Evolutionary conservation across 257 asterid genomes (phyloP).

Genomic region (Misopates orontium): DNA sequence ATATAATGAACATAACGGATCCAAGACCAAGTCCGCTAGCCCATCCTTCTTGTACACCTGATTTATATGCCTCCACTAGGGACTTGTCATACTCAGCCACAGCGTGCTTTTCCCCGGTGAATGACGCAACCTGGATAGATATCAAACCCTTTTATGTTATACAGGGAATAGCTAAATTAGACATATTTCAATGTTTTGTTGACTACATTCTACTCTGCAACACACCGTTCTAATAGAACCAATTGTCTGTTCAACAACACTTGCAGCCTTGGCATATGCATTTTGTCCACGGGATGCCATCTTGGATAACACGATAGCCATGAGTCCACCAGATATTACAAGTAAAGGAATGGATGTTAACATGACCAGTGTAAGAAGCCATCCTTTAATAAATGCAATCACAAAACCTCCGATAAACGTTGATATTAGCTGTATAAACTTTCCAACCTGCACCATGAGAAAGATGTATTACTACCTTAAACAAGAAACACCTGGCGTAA

Average conservation of each 20-base stretch:
- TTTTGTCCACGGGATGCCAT: conserved; percentile 53
- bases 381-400: conserved; percentile 59
- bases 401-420: conserved; percentile 66
- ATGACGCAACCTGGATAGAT: conserved; percentile 62
- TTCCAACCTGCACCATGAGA: conserved; percentile 49
- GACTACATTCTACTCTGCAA: neutral
- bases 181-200: neutral
- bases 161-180: neutral
- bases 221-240: conserved; percentile 74
- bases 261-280: conserved; percentile 67
- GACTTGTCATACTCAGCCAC: conserved; percentile 53
- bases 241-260: conserved; percentile 59
- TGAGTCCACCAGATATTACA: conserved; percentile 48
- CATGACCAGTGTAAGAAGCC: conserved; percentile 76
- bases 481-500: neutral
- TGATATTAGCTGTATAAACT: conserved; percentile 56
- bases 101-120: conserved; percentile 70
- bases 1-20: conserved; percentile 41
- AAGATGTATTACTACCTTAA: too few species aligned
- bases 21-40: conserved; percentile 68
- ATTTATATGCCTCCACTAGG: conserved; percentile 48
- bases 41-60: conserved; percentile 58
- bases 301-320: conserved; percentile 44
- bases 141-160: neutral
- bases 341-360: conserved; percentile 55